phyloP scores from a whole-genome alignment of 495 filamentous ascomycete species.

The Aspergillus leporis region DNA sequence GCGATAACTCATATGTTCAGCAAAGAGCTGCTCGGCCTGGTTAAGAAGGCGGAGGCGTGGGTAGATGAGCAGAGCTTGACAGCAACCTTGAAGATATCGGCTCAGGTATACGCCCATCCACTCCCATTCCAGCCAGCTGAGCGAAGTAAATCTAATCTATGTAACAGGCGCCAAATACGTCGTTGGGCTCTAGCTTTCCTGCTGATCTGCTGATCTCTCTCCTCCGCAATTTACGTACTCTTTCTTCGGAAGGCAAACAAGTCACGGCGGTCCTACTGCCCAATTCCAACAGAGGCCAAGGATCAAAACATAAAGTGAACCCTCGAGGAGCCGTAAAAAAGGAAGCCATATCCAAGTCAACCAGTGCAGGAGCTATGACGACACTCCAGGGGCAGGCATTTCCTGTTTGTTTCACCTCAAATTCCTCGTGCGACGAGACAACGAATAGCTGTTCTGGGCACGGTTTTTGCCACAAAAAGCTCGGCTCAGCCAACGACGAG shows the following conservation, averaged over 20 bases:
- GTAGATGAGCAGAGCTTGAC: slow-evolving; percentile 18
- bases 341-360: neutral
- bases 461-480: slow-evolving; percentile 68
- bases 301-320: neutral
- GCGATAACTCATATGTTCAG: slow-evolving; percentile 8
- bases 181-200: slow-evolving; percentile 3
- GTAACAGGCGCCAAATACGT: slow-evolving; percentile 7
- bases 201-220: slow-evolving; percentile 21
- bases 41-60: slow-evolving; percentile 31
- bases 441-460: slow-evolving; percentile 78
- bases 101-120: slow-evolving; percentile 30
- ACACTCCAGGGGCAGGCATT: neutral
- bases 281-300: neutral
- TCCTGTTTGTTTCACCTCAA: slow-evolving; percentile 62
- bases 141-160: slow-evolving; percentile 1
- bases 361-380: neutral
- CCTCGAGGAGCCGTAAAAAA: slow-evolving; percentile 1
- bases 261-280: slow-evolving; percentile 30
- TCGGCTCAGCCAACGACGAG: slow-evolving; percentile 33
- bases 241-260: slow-evolving; percentile 19
- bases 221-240: slow-evolving; percentile 20
- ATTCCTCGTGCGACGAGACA: slow-evolving; percentile 56
- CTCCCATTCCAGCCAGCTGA: neutral
- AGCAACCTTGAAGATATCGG: slow-evolving; percentile 21
- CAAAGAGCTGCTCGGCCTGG: slow-evolving; percentile 20